These are phyloP conservation scores for Saccharum hybrid DNA, from an alignment of 202 grass and related monocot genomes.

Conservation along the genomic window DNA sequence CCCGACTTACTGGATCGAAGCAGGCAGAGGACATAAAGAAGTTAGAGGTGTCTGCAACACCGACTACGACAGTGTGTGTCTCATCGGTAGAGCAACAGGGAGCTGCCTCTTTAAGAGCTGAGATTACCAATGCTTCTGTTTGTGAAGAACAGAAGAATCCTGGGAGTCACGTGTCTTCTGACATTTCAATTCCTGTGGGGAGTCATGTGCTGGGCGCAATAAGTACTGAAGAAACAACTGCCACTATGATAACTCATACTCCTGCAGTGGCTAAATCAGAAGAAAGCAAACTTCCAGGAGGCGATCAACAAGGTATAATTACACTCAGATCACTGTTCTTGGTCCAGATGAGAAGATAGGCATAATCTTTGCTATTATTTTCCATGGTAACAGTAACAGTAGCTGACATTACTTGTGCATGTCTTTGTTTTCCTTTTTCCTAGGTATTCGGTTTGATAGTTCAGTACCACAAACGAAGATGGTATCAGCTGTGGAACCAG, in stretches of 20 bases:
- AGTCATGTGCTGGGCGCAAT: conserved; percentile 17
- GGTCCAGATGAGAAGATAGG: conserved; percentile 16
- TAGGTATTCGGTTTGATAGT: conserved; percentile 43
- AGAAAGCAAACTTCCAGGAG: conserved; percentile 32
- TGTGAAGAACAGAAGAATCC: conserved; percentile 38
- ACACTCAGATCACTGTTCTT: background rate
- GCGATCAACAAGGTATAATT: conserved; percentile 40
- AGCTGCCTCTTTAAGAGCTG: conserved; percentile 22
- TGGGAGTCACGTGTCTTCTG: conserved; percentile 26
- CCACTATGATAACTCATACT: conserved; percentile 21
- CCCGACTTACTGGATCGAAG: conserved; percentile 71
- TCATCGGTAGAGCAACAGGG: conserved; percentile 52
- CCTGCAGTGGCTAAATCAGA: conserved; percentile 31
- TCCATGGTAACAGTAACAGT: conserved; percentile 22
- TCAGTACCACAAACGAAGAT: conserved; percentile 31
- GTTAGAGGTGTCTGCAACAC: conserved; percentile 39
- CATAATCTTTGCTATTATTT: background rate
- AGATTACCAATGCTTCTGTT: conserved; percentile 31
- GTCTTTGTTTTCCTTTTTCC: conserved; percentile 10
- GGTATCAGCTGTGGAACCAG: conserved; percentile 30
- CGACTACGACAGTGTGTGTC: conserved; percentile 21
- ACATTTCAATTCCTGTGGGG: conserved; percentile 24
- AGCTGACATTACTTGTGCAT: background rate
- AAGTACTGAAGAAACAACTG: conserved; percentile 25
- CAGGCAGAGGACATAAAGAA: conserved; percentile 60